Base-by-base conservation (phyloP, 202 grass and related monocot genomes). In the Cymbopogon flexuosus region DNA sequence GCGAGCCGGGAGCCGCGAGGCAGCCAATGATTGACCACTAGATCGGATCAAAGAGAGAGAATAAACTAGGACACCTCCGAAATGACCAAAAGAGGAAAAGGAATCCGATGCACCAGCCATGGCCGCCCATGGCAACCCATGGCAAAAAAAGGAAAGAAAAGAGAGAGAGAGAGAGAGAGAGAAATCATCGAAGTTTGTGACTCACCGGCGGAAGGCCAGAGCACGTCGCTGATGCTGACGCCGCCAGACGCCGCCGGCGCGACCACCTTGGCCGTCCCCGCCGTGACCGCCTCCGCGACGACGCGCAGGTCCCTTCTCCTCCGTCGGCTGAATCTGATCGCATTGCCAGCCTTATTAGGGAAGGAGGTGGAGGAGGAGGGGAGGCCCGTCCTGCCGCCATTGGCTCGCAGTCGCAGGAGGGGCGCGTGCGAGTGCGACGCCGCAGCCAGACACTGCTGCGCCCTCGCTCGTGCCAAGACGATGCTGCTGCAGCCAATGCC, bases 201-300 rank as follows among this genome's bases (percentile, higher is more conserved):
- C 72, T 70, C 41, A 97, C 94, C 94, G 69, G 94, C 91, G 8
- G 91, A 97, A 11, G 94, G 94, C 94, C 94, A 97, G 33, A 97
- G 69, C 27, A 97, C 87, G 35, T 97, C 94, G 78, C 94, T 92
- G 85, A 86, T 41, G 77, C 79, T 87, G 85, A 92, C 42, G 37
- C 84, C 60, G 68, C 69, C 29, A 12, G 73, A 77, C 56, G 23
- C 29, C 14, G 65, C 47, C 80, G 78, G 69, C n/a, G 66, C 30
- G 60, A 66, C 62, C 42, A 42, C 13, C 30, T 74, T 80, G 21
- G 37, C 74, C n/a, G 82, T 64, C 8, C 52, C 52, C 21, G 73
- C 70, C 15, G 76, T 65, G 37, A 65, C 51, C 52, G 79, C 80
- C 61, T 66, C 74, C 31, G 72, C 75, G 70, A 36, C 60, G 65